Percentiles rank a stretch among this genome's conserved stretches.
Evolutionary conservation across 139 green algal genomes (phyloP).

Genomic region (Picochlorum sp.): DNA sequence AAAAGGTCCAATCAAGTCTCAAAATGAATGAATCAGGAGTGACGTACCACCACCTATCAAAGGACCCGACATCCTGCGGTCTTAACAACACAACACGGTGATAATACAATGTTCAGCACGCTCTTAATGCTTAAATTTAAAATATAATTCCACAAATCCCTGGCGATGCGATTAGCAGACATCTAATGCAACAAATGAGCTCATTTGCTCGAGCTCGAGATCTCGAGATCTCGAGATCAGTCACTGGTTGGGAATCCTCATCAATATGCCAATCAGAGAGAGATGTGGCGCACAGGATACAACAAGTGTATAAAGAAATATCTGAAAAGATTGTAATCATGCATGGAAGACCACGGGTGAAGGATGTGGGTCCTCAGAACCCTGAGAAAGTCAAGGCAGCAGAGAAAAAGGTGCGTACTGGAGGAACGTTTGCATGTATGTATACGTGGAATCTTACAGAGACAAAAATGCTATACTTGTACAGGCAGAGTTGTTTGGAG

Average conservation of each 20-base stretch:
- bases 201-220: too few relatives aligned
- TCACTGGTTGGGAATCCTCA: too few relatives aligned
- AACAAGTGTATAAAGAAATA: too few relatives aligned
- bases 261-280: too few relatives aligned
- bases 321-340: conserved; percentile 5
- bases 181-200: too few relatives aligned
- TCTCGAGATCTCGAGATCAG: too few relatives aligned
- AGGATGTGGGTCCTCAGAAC: conserved; percentile 13
- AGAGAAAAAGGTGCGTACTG: conserved; percentile 21
- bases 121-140: too few relatives aligned
- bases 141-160: too few relatives aligned
- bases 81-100: neutral
- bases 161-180: too few relatives aligned
- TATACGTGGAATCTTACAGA: neutral
- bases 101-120: too few relatives aligned
- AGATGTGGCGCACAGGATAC: too few relatives aligned
- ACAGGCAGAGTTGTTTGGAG: conserved; percentile 36
- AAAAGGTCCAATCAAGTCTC: neutral
- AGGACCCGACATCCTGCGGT: conserved; percentile 1
- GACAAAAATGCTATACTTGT: neutral
- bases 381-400: conserved; percentile 28
- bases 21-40: neutral
- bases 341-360: conserved; percentile 27
- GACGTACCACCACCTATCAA: conserved; percentile 12
- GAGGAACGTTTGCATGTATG: neutral